A percentile compares a stretch with the other conserved stretches of the same genome.
These are phyloP conservation scores for Salix udensis DNA, from an alignment of 345 rosid species.

Conservation along the genomic window DNA sequence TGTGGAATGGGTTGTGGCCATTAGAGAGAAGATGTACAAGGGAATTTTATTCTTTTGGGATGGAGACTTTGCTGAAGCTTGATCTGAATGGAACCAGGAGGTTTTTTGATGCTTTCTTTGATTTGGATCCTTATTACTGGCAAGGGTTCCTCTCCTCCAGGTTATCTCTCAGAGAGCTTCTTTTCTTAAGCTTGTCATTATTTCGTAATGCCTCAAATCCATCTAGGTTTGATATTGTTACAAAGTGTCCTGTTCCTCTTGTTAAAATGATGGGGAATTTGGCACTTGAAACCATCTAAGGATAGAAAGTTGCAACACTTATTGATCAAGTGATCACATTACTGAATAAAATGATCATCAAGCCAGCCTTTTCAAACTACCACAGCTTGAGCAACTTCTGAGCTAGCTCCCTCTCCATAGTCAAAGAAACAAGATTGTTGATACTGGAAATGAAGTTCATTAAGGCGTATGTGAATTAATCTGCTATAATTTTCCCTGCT, in stretches of 20 bases:
- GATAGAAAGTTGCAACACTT: not conserved
- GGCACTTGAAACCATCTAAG: constrained; percentile 47
- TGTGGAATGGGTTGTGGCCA: constrained; percentile 64
- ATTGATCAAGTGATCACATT: not conserved
- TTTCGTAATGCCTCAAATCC: constrained; percentile 47
- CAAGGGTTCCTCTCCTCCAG: constrained; percentile 62
- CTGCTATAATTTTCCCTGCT: too few relatives aligned
- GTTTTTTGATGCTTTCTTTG: constrained; percentile 63
- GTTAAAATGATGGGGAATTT: constrained; percentile 52
- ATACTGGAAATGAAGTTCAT: too few relatives aligned
- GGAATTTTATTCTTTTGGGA: constrained; percentile 54
- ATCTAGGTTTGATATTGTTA: constrained; percentile 48
- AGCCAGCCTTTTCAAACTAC: too few relatives aligned
- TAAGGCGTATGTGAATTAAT: too few relatives aligned
- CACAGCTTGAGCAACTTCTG: too few relatives aligned
- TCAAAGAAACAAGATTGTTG: too few relatives aligned
- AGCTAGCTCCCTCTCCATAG: too few relatives aligned
- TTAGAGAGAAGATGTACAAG: constrained; percentile 36
- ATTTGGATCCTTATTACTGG: constrained; percentile 55
- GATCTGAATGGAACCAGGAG: constrained; percentile 46
- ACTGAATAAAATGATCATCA: not conserved
- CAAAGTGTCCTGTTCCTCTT: constrained; percentile 59
- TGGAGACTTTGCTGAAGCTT: constrained; percentile 68
- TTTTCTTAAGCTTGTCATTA: constrained; percentile 34
- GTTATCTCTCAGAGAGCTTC: constrained; percentile 46